Evolutionary conservation across 805 yeast genomes (phyloP), one percentile per base, ranked within the genome.

Genomic region (Nakazawaea wickerhamii): DNA sequence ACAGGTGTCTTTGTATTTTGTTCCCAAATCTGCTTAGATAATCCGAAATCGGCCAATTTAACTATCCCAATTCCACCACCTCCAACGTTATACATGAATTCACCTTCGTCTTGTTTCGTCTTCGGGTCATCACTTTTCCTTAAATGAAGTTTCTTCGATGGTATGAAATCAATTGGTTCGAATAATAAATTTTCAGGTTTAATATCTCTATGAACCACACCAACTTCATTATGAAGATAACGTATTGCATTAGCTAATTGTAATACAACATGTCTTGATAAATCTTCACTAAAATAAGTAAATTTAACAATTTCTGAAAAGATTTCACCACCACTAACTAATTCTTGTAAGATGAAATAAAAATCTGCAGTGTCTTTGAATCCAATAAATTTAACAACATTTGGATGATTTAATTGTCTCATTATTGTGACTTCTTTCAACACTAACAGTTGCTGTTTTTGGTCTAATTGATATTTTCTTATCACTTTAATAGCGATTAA

Each of bases 1-100:
- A 99, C 93, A 0, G 99, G 99, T 0, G 99, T 93, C 72, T 88
- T 87, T 18, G 97, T 86, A 53, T 85, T 85, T 38, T 81, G 75
- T 55, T 84, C 86, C 81, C 89, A 84, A 25, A 91, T 79, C 57
- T 89, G 86, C 62, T 93, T 93, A 3, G 96, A 87, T 15, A 93
- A 67, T 0, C 99, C 99, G 64, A 93, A 93, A 62, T 93, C 99
- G 1, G 98, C 98, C 40, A 93, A 68, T 60, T 91, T 91, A 26
- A 93, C 89, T 13, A 67, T 54, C 7, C 98, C 99, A 51, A 93
- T 84, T 11, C 90, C 86, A 42, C 96, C 99, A 36, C 95, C 95
- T 26, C 99, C 99, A 17, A 85, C 65, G 10, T 85, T 85, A 4
- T 84, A 81, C 8, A 61, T 62, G 53, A 90, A 93, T 47, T 73